phyloP scores from a whole-genome alignment of 495 filamentous ascomycete species.

The Lophium mytilinum region DNA sequence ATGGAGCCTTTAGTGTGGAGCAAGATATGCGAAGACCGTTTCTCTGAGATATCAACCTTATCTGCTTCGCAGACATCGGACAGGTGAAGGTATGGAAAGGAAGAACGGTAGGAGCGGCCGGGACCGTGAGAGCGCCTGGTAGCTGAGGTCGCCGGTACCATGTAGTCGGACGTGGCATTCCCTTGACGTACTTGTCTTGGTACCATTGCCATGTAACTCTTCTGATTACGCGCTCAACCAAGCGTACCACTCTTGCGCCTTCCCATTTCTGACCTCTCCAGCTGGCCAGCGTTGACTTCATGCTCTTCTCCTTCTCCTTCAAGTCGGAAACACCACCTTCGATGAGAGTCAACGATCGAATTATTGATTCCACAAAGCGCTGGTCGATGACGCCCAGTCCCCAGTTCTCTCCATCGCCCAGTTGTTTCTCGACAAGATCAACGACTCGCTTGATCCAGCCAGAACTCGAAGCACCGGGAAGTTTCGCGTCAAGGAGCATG shows the following conservation, averaged over 20 bases:
- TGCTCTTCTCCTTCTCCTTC: conserved; percentile 32
- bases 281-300: conserved; percentile 45
- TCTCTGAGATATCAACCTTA: conserved; percentile 89
- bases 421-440: conserved; percentile 84
- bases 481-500: conserved; percentile 68
- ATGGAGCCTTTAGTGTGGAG: conserved; percentile 74
- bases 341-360: conserved; percentile 38
- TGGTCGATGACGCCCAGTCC: conserved; percentile 64
- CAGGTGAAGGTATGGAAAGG: conserved; percentile 99
- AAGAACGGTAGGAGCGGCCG: conserved; percentile 86
- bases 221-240: conserved; percentile 77
- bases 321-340: conserved; percentile 31
- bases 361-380: conserved; percentile 42
- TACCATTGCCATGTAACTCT: conserved; percentile 81
- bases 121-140: conserved; percentile 66
- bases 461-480: conserved; percentile 46
- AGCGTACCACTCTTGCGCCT: conserved; percentile 74
- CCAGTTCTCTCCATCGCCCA: conserved; percentile 81
- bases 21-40: conserved; percentile 91
- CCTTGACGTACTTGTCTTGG: conserved; percentile 64
- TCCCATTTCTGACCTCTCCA: conserved; percentile 82
- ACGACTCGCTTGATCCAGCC: conserved; percentile 97
- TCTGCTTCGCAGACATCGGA: conserved; percentile 85
- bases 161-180: conserved; percentile 46
- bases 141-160: conserved; percentile 69